phyloP scores from a whole-genome alignment of 75 land plant genomes.

The Sequoia sempervirens region DNA sequence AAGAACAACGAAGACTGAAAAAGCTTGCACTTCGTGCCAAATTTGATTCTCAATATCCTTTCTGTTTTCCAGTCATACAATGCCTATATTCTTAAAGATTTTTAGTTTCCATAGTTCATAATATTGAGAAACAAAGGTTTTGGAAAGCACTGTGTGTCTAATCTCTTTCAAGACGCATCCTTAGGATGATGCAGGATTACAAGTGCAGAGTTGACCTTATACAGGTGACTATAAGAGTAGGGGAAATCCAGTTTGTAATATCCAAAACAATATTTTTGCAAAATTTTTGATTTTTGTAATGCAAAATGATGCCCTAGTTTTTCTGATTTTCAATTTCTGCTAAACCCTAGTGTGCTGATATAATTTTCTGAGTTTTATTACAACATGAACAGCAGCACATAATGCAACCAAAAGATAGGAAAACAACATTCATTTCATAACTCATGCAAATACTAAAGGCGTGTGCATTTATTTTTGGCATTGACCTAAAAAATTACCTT shows the following conservation, averaged over 20 bases:
- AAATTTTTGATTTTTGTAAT: too few species aligned
- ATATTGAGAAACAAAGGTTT: neutral
- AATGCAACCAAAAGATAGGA: too few species aligned
- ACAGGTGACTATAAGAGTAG: neutral
- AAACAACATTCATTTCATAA: neutral
- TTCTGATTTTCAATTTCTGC: too few species aligned
- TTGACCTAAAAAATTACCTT: neutral
- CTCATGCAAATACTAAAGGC: neutral
- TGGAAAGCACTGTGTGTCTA: neutral
- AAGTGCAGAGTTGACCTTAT: neutral
- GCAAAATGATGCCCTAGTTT: too few species aligned
- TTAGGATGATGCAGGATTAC: neutral
- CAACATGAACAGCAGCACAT: too few species aligned
- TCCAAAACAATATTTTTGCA: too few species aligned
- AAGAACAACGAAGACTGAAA: constrained; percentile 75
- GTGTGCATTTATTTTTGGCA: neutral
- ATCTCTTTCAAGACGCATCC: neutral
- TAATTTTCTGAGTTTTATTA: too few species aligned
- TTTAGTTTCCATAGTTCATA: neutral
- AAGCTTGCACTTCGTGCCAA: constrained; percentile 93
- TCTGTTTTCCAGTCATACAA: constrained; percentile 3
- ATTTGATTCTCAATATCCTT: constrained; percentile 96
- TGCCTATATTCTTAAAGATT: neutral
- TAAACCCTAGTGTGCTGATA: too few species aligned
- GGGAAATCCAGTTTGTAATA: too few species aligned